Evolutionary conservation across 768 basidiomycete genomes (phyloP).

Genomic region (Tremella yokohamensis): DNA sequence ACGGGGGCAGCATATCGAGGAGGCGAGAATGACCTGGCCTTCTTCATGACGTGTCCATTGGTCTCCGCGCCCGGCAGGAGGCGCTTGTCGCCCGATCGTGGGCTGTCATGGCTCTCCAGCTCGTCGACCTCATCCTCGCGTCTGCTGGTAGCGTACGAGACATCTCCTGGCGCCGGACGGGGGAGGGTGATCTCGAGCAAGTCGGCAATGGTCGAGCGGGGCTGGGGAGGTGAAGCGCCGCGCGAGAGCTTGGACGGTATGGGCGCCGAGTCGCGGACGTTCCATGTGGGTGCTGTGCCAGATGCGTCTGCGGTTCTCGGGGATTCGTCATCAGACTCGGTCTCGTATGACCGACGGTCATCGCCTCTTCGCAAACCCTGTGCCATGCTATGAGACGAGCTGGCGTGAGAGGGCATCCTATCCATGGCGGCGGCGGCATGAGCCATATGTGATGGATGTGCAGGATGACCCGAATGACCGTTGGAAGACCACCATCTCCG

Average conservation of each 20-base stretch:
- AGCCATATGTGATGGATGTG: too few species aligned
- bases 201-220: slow-evolving; percentile 1
- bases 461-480: too few species aligned
- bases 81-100: slow-evolving; percentile 1
- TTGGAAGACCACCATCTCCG: slow-evolving; percentile 1
- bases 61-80: not conserved
- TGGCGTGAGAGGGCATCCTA: not conserved
- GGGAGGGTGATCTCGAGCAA: slow-evolving; percentile 1
- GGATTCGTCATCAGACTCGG: not conserved
- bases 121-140: slow-evolving; percentile 25
- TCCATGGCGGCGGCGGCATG: not conserved
- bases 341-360: not conserved
- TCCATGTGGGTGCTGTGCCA: not conserved
- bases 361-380: too few species aligned
- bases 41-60: not conserved
- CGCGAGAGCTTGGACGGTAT: not conserved
- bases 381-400: not conserved
- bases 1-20: not conserved
- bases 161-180: not conserved
- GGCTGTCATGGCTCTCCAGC: slow-evolving; percentile 17
- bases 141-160: not conserved
- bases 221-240: not conserved
- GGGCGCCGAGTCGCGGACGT: not conserved
- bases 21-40: not conserved
- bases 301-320: slow-evolving; percentile 1